Conservation (phyloP, 2,329 filamentous ascomycete species). For the Paecilomyces niveus region DNA sequence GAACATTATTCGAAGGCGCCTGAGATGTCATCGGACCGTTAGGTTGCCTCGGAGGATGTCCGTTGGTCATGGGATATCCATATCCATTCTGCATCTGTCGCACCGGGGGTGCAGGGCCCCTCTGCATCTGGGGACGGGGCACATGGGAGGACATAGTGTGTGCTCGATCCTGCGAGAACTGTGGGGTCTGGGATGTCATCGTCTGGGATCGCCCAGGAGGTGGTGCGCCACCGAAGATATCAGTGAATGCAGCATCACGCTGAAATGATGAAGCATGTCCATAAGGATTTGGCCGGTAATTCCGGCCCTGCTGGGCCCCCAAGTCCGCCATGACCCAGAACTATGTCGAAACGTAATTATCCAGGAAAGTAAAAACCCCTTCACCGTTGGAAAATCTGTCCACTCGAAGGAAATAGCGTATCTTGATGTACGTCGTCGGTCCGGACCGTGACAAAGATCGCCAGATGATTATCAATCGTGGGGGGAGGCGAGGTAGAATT, state of each 20-base stretch:
- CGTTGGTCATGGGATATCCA: slow-evolving; percentile 27
- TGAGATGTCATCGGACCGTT: slow-evolving; percentile 35
- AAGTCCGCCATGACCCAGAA: slow-evolving; percentile 54
- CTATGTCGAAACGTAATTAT: neutral
- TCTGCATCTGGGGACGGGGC: slow-evolving; percentile 36
- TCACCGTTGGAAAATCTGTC: neutral
- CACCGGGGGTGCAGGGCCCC: slow-evolving; percentile 33
- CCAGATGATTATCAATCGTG: neutral
- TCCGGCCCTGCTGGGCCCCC: slow-evolving; percentile 54
- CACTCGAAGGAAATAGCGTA: neutral
- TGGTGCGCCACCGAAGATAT: slow-evolving; percentile 85
- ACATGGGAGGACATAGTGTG: slow-evolving; percentile 65
- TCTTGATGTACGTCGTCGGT: neutral
- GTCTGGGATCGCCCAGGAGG: slow-evolving; percentile 88
- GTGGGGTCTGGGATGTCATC: slow-evolving; percentile 73
- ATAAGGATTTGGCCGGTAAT: slow-evolving; percentile 48
- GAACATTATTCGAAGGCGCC: slow-evolving; percentile 51
- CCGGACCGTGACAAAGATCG: neutral
- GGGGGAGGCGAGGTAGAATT: neutral
- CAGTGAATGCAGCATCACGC: slow-evolving; percentile 90
- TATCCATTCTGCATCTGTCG: slow-evolving; percentile 40
- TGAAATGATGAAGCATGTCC: slow-evolving; percentile 53
- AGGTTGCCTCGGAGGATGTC: slow-evolving; percentile 9
- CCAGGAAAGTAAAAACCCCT: neutral
- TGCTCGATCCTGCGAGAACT: slow-evolving; percentile 61